These are phyloP conservation scores for Botryotinia narcissicola DNA, from an alignment of 2,329 filamentous ascomycete species.

Conservation along the genomic window DNA sequence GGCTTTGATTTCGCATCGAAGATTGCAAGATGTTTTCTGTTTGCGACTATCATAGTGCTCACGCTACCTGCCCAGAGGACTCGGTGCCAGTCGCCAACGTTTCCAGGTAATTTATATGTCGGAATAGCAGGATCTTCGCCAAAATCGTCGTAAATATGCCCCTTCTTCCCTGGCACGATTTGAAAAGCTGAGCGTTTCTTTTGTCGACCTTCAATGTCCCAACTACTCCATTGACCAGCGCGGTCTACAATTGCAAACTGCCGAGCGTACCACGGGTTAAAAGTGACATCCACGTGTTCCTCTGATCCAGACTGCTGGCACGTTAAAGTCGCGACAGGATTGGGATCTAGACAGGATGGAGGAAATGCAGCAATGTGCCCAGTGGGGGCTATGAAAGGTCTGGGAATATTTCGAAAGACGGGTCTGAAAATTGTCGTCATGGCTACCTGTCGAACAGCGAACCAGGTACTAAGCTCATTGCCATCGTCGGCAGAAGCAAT, in stretches of 20 bases:
- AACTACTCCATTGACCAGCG: constrained; percentile 64
- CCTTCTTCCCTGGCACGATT: constrained; percentile 29
- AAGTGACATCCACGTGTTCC: constrained; percentile 60
- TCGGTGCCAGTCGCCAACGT: constrained; percentile 47
- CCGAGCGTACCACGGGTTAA: constrained; percentile 59
- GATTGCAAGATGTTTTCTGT: constrained; percentile 38
- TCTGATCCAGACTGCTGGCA: constrained; percentile 52
- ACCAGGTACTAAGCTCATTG: constrained; percentile 41
- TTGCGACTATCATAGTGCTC: constrained; percentile 47
- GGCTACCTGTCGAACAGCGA: constrained; percentile 47
- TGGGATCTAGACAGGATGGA: constrained; percentile 54
- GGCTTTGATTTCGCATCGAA: constrained; percentile 34
- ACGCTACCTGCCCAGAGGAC: constrained; percentile 48
- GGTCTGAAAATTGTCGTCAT: constrained; percentile 45
- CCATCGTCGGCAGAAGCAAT: constrained; percentile 44
- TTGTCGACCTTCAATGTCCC: constrained; percentile 46
- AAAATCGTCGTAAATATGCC: constrained; percentile 32
- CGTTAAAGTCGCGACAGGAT: constrained; percentile 53
- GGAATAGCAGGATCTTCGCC: constrained; percentile 12
- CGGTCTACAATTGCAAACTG: constrained; percentile 67
- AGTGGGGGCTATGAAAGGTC: constrained; percentile 16
- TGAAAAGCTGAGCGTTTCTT: constrained; percentile 21
- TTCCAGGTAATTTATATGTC: constrained; percentile 10
- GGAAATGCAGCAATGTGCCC: constrained; percentile 25
- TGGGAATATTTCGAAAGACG: constrained; percentile 27